Base-by-base conservation (phyloP, 2,329 filamentous ascomycete genomes). In the Trichoderma pleuroti region DNA sequence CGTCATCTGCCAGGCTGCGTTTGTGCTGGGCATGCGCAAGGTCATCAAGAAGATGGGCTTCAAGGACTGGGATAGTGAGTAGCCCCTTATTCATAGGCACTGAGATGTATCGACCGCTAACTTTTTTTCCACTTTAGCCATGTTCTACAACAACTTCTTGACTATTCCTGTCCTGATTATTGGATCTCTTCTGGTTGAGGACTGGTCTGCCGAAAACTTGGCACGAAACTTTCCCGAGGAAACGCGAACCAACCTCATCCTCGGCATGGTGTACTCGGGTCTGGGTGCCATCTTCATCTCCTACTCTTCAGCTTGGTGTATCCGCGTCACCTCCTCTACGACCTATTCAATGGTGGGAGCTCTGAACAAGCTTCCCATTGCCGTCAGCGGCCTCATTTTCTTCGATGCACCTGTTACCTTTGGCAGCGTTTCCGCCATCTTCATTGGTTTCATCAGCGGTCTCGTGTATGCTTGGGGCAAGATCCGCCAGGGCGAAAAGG, bases 41-140 rank as follows among this genome's bases (percentile, higher is more conserved):
- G 92, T 97, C 75, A 98, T 99, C 81, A 98, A 98, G 91, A 90
- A 97, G 83, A 98, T 97, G 86, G 98, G 97, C 86, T 98, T 99
- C 85, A 98, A 97, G 87, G 96, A 98, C 81, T 98, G 97, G 86
- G 96, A 99, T 82, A 97, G 95, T 98, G 87, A 84, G 95, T 90
- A 56, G 57, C 14, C 26, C 11, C 6, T 4, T 46, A 26, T 60
- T 30, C 16, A 18, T 59, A n/a, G 14, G 24, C 21, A 10, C 54
- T 14, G 36, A 70, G 56, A 34, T 42, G 18, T 28, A 5, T 42
- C 7, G 49, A 24, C 57, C 69, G 60, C 80, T 85, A 76, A 82
- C 78, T 32, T 26, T 49, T 49, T 5, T 61, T n/a, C n/a, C 72
- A 12, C 46, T 52, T 34, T 74, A 98, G 95, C 94, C 78, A 99